Conservation (phyloP, 768 basidiomycete species). For the Symmetrospora coprosmae region DNA sequence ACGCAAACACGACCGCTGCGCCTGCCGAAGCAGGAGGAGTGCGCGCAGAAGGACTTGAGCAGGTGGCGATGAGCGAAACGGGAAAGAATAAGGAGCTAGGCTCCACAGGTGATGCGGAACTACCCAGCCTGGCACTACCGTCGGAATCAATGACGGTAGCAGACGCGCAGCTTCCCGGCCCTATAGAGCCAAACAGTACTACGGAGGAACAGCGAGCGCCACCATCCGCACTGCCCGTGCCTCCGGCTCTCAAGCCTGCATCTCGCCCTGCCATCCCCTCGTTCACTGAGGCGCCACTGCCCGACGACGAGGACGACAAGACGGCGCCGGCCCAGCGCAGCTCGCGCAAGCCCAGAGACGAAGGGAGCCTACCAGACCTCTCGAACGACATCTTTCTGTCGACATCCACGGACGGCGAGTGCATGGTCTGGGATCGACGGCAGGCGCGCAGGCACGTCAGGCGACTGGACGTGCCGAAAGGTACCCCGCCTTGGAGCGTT, state of each 20-base stretch:
- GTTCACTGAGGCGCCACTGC: neutral
- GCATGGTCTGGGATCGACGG: constrained; percentile 80
- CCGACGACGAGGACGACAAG: neutral
- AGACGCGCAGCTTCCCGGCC: neutral
- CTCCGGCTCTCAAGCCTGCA: no score
- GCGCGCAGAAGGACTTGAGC: no score
- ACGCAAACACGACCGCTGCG: constrained; percentile 39
- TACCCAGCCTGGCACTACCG: neutral
- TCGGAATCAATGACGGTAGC: neutral
- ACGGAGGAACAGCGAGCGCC: no score
- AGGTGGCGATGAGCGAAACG: constrained; percentile 17
- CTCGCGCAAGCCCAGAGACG: neutral
- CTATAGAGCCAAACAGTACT: no score
- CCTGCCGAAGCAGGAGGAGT: no score
- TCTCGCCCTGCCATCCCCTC: constrained; percentile 1
- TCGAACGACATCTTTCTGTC: constrained; percentile 77
- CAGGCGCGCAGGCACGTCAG: constrained; percentile 33
- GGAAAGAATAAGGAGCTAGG: neutral
- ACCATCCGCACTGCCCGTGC: no score
- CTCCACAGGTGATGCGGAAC: neutral
- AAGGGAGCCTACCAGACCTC: constrained; percentile 40
- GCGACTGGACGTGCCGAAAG: constrained; percentile 8
- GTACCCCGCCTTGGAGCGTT: constrained; percentile 76
- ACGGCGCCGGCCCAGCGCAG: neutral
- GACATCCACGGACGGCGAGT: constrained; percentile 77